phyloP scores from a whole-genome alignment of 805 yeast genomes.

The Jamesozyma spencerorum region DNA sequence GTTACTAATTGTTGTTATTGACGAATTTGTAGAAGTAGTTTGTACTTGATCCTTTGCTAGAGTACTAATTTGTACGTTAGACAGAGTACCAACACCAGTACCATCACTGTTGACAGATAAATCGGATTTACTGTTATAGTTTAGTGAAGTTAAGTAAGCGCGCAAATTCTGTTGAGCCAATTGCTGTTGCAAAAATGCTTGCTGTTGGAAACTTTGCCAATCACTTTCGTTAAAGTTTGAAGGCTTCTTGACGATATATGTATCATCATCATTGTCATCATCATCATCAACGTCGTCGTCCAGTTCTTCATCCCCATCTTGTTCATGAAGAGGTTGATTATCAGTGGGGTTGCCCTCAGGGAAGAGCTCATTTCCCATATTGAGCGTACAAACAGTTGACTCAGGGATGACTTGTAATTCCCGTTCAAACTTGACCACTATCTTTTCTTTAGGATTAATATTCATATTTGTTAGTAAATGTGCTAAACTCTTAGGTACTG shows the following conservation, averaged over 20 bases:
- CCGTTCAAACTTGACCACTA: neutral
- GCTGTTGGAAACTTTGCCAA: conserved; percentile 28
- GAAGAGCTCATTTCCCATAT: neutral
- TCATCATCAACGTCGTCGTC: conserved; percentile 2
- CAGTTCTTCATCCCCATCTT: too few species aligned
- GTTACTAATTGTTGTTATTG: neutral
- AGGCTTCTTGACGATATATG: conserved; percentile 27
- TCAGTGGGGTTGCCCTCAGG: too few species aligned
- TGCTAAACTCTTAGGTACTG: conserved; percentile 46
- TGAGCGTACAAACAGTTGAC: neutral
- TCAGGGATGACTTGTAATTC: neutral
- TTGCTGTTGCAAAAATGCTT: conserved; percentile 28
- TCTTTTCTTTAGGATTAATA: neutral
- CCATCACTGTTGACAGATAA: too few species aligned
- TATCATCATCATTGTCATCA: conserved; percentile 1
- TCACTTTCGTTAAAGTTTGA: conserved; percentile 23
- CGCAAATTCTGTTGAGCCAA: conserved; percentile 29
- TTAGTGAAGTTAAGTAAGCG: conserved; percentile 25
- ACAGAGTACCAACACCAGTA: too few species aligned
- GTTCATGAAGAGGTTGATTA: too few species aligned
- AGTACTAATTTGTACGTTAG: too few species aligned
- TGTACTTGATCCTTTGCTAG: neutral
- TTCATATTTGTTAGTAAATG: conserved; percentile 36
- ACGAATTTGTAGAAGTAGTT: neutral
- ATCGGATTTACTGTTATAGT: conserved; percentile 1